Percentiles rank a stretch among this genome's conserved stretches.
Conservation (phyloP, 352 stramenopile species). For the Pythium apleroticum region DNA sequence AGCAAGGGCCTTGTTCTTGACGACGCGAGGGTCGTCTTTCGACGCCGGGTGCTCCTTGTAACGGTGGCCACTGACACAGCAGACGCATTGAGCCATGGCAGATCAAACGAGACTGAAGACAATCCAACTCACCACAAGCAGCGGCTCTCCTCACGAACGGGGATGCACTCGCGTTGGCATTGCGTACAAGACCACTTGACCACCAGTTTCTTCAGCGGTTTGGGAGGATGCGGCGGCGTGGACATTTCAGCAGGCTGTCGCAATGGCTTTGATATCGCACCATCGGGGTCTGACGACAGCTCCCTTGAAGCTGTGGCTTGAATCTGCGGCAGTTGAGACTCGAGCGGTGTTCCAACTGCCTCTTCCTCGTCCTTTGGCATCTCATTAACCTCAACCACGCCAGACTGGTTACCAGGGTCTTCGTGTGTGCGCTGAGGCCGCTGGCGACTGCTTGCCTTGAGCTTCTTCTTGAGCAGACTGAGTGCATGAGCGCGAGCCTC, state of each 20-base stretch:
- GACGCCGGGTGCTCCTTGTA: constrained; percentile 71
- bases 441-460: background rate
- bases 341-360: background rate
- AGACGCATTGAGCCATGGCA: background rate
- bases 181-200: constrained; percentile 63
- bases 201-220: constrained; percentile 28
- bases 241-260: background rate
- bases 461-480: constrained; percentile 28
- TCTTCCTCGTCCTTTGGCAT: background rate
- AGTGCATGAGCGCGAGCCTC: constrained; percentile 22
- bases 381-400: background rate
- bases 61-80: constrained; percentile 47
- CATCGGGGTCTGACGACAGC: too few species aligned
- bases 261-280: background rate
- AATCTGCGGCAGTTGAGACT: too few species aligned
- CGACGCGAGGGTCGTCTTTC: constrained; percentile 32
- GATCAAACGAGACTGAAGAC: constrained; percentile 2
- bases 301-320: too few species aligned
- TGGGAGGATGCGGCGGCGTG: background rate
- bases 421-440: background rate
- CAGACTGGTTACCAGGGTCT: background rate
- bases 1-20: constrained; percentile 26
- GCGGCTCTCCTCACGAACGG: constrained; percentile 70
- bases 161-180: constrained; percentile 76
- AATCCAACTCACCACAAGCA: constrained; percentile 56